Evolutionary conservation across 345 rosid species (phyloP), one percentile per base, ranked within the genome.

Genomic region (Reutealis trisperma): DNA sequence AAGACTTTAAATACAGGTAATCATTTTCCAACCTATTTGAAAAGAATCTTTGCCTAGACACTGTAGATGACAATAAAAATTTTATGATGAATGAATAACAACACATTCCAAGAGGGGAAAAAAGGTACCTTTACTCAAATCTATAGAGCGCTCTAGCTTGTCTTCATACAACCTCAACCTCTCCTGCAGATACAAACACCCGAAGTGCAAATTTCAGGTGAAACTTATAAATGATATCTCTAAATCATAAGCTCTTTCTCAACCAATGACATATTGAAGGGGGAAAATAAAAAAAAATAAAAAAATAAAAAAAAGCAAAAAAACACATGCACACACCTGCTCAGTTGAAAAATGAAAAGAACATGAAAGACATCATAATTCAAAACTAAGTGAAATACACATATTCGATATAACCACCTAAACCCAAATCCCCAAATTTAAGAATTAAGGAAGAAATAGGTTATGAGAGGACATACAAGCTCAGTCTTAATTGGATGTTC

Each of bases 401-500:
- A 63, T 41, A n/a, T 77, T 66, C 67, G 71, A 69, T 47, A 78
- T 42, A 76, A 78, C 63, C 62, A 60, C 1, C 70, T 22, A 69
- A 16, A 13, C 6, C 8, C 21, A 58, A 4, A 67, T 11, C 41
- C 60, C 24, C 16, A 77, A 42, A 69, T 67, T 16, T 25, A 59
- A 74, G 78, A 30, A 21, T n/a, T 22, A 30, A 67, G 54, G 15
- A 73, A 21, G 78, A 49, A 6, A 80, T 16, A 67, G 14, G 15
- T 55, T 44, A 63, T 10, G 44, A 66, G 72, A 67, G 74, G 6
- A 82, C 87, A 78, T 89, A 94, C 99, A 62, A 94, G 90, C 85
- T 96, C 98, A 15, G 96, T 86, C 84, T 94, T 92, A 1, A 92
- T 86, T 52, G 89, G 95, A 88, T 94, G 99, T 57, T 92, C 94